Evolutionary conservation across 345 rosid genomes (phyloP).

Genomic region (Pugionium dolabratum): DNA sequence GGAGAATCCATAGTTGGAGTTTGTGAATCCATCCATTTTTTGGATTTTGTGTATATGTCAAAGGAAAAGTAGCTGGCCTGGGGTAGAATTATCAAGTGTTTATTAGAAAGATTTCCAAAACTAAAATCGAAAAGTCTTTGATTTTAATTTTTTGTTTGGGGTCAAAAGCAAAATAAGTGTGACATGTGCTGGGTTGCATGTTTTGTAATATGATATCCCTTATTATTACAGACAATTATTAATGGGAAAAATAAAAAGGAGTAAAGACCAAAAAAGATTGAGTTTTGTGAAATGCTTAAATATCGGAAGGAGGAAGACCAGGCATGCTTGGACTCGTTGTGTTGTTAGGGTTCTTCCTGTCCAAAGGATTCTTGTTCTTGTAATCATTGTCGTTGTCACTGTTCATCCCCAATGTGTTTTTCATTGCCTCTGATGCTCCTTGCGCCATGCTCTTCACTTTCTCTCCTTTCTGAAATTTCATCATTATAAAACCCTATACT

Average conservation of each 20-base stretch:
- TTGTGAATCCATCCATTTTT: neutral
- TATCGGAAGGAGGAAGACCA: slow-evolving; percentile 16
- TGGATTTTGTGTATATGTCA: slow-evolving; percentile 2
- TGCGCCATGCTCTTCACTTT: slow-evolving; percentile 54
- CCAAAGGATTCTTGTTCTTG: slow-evolving; percentile 41
- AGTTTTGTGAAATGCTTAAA: neutral
- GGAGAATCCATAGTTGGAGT: neutral
- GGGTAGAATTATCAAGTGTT: too few relatives aligned
- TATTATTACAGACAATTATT: neutral
- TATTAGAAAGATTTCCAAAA: slow-evolving; percentile 14
- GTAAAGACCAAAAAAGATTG: neutral
- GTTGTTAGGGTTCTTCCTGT: slow-evolving; percentile 38
- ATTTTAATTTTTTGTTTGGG: too few relatives aligned
- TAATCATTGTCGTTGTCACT: slow-evolving; percentile 20
- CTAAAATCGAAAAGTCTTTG: too few relatives aligned
- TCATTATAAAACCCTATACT: slow-evolving; percentile 1
- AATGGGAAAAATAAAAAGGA: neutral
- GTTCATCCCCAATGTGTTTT: slow-evolving; percentile 48
- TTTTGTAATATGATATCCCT: neutral
- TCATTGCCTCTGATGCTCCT: slow-evolving; percentile 53
- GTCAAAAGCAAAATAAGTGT: slow-evolving; percentile 15
- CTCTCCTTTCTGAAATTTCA: slow-evolving; percentile 46
- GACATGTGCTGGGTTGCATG: neutral
- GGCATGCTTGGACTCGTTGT: slow-evolving; percentile 30
- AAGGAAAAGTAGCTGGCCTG: neutral